A percentile compares a stretch with the other conserved stretches of the same genome.
phyloP scores from a whole-genome alignment of 2,329 filamentous ascomycete species.

The Xylariomycetidae sp. region DNA sequence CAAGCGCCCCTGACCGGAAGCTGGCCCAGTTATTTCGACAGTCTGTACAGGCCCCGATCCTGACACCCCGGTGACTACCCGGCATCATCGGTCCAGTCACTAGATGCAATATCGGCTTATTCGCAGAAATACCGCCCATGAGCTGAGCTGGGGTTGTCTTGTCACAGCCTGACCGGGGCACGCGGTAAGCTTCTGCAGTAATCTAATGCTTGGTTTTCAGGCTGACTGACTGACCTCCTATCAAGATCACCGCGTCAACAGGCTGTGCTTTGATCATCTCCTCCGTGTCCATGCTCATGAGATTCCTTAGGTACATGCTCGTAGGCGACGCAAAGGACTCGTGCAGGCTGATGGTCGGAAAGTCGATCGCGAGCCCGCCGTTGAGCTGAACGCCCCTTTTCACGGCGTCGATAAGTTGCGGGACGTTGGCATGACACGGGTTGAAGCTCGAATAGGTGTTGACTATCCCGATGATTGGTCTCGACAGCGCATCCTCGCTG shows the following conservation, averaged over 20 bases:
- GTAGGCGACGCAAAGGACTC: constrained; percentile 67
- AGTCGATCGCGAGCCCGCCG: constrained; percentile 66
- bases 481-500: constrained; percentile 63
- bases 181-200: too few relatives aligned
- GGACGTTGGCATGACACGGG: constrained; percentile 68
- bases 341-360: constrained; percentile 68
- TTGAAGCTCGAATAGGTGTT: constrained; percentile 72
- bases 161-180: constrained; percentile 62
- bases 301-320: constrained; percentile 69
- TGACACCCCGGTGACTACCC: constrained; percentile 57
- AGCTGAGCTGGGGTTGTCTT: constrained; percentile 71
- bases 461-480: constrained; percentile 70
- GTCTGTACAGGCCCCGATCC: constrained; percentile 71
- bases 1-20: constrained; percentile 60
- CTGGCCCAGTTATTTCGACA: constrained; percentile 70
- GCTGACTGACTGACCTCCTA: constrained; percentile 55
- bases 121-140: constrained; percentile 72
- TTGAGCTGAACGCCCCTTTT: constrained; percentile 64
- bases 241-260: constrained; percentile 61
- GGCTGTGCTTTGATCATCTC: constrained; percentile 73
- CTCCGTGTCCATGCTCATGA: constrained; percentile 78
- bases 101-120: constrained; percentile 65
- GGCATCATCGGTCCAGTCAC: constrained; percentile 75
- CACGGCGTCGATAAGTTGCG: constrained; percentile 65
- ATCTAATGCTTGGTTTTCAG: too few relatives aligned